Conservation (phyloP, 2,329 filamentous ascomycete genomes). For the Aspergillus unguis region DNA sequence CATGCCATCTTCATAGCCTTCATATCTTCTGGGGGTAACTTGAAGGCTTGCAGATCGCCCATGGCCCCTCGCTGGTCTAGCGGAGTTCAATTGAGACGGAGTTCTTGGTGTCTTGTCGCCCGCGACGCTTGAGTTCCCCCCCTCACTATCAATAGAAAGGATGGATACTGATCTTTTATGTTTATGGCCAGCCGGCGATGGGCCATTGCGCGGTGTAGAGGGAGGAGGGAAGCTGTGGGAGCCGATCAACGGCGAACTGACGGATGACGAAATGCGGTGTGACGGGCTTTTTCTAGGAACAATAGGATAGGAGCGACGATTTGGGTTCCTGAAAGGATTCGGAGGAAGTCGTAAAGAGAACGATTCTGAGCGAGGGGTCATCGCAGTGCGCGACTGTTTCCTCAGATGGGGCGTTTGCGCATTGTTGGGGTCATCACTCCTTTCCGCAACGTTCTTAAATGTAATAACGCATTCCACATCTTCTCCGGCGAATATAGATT, state of each 20-base stretch:
- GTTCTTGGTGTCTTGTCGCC: constrained; percentile 29
- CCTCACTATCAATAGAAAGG: constrained; percentile 65
- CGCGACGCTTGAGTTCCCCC: constrained; percentile 16
- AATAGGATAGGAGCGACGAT: constrained; percentile 35
- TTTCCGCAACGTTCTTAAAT: constrained; percentile 76
- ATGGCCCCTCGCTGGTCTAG: constrained; percentile 63
- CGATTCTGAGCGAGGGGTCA: constrained; percentile 34
- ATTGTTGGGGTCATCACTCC: constrained; percentile 29
- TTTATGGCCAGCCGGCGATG: constrained; percentile 46
- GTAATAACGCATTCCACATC: constrained; percentile 93
- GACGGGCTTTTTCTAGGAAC: constrained; percentile 33
- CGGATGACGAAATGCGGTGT: constrained; percentile 40
- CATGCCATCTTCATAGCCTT: constrained; percentile 38
- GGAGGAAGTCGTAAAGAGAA: constrained; percentile 39
- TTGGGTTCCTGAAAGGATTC: constrained; percentile 34
- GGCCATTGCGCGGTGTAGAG: constrained; percentile 31
- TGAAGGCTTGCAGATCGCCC: constrained; percentile 78
- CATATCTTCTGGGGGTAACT: constrained; percentile 55
- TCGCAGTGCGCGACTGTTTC: constrained; percentile 37
- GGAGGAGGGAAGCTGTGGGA: constrained; percentile 43
- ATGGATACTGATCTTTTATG: constrained; percentile 79
- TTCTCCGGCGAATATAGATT: constrained; percentile 94
- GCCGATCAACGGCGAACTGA: constrained; percentile 38
- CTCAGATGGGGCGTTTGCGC: constrained; percentile 34
- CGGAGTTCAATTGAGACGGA: constrained; percentile 39